Percentiles rank a stretch among this genome's conserved stretches.
Conservation (phyloP, 352 stramenopile species). For the Phytophthora fragariaefolia region DNA sequence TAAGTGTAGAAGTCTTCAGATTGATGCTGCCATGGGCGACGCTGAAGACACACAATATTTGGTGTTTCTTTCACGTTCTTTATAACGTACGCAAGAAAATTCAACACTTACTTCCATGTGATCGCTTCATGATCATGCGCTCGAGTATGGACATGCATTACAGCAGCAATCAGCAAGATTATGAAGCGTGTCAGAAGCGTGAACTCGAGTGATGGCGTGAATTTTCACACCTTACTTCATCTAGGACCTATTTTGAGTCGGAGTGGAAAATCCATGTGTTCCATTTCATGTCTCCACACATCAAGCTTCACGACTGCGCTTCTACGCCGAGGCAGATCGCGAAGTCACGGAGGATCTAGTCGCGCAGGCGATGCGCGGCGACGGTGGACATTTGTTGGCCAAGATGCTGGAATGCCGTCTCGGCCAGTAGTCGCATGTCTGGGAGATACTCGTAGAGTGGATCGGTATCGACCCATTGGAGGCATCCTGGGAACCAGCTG, state of each 20-base stretch:
- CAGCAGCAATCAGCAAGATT: background rate
- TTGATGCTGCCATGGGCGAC: background rate
- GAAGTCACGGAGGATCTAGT: background rate
- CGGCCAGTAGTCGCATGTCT: background rate
- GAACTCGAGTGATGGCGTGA: background rate
- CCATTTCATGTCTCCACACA: too few relatives aligned
- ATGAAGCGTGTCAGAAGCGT: background rate
- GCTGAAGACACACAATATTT: background rate
- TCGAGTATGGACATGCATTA: background rate
- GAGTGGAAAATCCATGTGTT: too few relatives aligned
- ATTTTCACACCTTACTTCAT: background rate
- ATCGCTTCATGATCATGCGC: background rate
- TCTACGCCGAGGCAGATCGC: background rate
- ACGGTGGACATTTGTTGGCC: background rate
- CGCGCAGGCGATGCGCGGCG: background rate
- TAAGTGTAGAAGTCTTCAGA: background rate
- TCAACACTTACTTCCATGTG: background rate
- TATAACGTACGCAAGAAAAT: constrained; percentile 16
- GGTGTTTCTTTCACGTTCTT: constrained; percentile 15
- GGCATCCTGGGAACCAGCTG: constrained; percentile 9
- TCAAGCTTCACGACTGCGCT: background rate
- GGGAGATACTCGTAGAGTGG: constrained; percentile 4
- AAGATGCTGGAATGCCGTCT: background rate
- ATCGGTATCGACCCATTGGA: background rate
- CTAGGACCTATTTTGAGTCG: background rate